These are phyloP conservation scores for Sextonia rubra DNA, from an alignment of 164 flowering plant species.

Conservation along the genomic window DNA sequence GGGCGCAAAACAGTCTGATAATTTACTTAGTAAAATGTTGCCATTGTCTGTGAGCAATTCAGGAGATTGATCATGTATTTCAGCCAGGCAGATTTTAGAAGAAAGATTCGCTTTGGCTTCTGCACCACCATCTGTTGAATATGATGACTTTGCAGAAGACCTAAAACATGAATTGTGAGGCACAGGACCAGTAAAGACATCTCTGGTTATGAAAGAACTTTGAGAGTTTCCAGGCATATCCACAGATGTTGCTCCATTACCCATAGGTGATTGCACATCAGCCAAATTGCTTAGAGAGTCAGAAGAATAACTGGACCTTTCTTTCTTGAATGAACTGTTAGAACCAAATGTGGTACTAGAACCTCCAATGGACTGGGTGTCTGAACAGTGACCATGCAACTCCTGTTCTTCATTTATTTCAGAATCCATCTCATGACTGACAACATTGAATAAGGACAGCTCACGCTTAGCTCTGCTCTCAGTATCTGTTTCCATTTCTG, in stretches of 20 bases:
- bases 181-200: neutral
- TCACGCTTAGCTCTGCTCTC: slow-evolving; percentile 39
- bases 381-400: slow-evolving; percentile 32
- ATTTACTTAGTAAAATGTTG: slow-evolving; percentile 15
- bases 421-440: slow-evolving; percentile 27
- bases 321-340: slow-evolving; percentile 34
- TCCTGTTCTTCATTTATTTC: slow-evolving; percentile 38
- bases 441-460: slow-evolving; percentile 14
- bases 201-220: neutral
- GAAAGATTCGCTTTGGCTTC: slow-evolving; percentile 25
- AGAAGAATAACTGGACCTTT: slow-evolving; percentile 38
- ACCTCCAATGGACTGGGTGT: slow-evolving; percentile 51
- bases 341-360: slow-evolving; percentile 56
- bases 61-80: slow-evolving; percentile 20
- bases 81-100: slow-evolving; percentile 19
- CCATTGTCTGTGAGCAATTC: slow-evolving; percentile 11
- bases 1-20: slow-evolving; percentile 14
- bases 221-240: neutral
- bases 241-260: neutral
- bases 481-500: slow-evolving; percentile 71
- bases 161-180: neutral
- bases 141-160: neutral
- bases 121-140: slow-evolving; percentile 31
- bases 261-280: slow-evolving; percentile 18
- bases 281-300: slow-evolving; percentile 35